These are phyloP conservation scores for Cystoderma amianthinum DNA, from an alignment of 768 basidiomycete species.

Conservation along the genomic window DNA sequence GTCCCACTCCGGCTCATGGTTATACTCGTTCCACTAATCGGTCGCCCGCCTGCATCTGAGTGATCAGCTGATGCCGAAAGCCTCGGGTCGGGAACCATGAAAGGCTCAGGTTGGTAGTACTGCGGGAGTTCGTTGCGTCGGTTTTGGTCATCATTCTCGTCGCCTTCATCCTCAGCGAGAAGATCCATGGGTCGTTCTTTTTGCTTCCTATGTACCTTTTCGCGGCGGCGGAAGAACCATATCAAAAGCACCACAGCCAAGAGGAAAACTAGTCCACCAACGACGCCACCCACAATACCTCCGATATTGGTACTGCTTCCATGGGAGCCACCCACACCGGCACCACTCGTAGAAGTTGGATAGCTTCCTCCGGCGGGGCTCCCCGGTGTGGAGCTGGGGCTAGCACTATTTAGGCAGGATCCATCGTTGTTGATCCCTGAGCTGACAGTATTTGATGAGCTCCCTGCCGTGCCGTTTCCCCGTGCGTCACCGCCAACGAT, in stretches of 20 bases:
- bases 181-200: conserved; percentile 65
- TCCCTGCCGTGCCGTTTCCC: conserved; percentile 66
- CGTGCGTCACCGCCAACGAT: conserved; percentile 62
- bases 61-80: conserved; percentile 25
- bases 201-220: conserved; percentile 21
- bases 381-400: conserved; percentile 75
- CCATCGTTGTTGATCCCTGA: conserved; percentile 39
- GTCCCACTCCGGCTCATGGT: conserved; percentile 39
- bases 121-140: conserved; percentile 50
- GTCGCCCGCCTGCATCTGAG: conserved; percentile 16
- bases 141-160: conserved; percentile 25
- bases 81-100: conserved; percentile 61
- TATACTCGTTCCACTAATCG: conserved; percentile 27
- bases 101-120: conserved; percentile 73
- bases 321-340: conserved; percentile 14
- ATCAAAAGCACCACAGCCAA: conserved; percentile 31
- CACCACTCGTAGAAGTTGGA: conserved; percentile 43
- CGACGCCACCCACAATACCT: conserved; percentile 50
- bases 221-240: conserved; percentile 45
- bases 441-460: conserved; percentile 47
- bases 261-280: conserved; percentile 47
- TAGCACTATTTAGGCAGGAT: conserved; percentile 49
- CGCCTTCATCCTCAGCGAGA: conserved; percentile 55
- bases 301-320: conserved; percentile 28
- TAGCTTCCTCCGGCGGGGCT: conserved; percentile 69